phyloP scores from a whole-genome alignment of 2,329 filamentous ascomycete species.

The Cercospora zeae-maydis region DNA sequence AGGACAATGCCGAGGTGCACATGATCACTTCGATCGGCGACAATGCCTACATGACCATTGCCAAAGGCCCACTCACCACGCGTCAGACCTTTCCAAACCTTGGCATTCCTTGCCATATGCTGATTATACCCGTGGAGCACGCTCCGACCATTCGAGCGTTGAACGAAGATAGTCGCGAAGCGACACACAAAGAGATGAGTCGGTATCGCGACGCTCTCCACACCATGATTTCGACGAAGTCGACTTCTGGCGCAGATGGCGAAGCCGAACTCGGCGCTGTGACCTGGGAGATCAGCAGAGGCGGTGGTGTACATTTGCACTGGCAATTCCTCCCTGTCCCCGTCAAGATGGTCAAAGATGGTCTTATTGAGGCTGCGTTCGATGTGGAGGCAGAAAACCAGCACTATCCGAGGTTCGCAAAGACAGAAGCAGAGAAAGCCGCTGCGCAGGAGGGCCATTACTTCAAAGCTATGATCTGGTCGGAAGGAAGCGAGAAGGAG shows the following conservation, averaged over 20 bases:
- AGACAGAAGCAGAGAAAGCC: slow-evolving; percentile 21
- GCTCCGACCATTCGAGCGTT: slow-evolving; percentile 70
- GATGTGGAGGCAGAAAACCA: slow-evolving; percentile 80
- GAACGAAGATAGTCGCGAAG: slow-evolving; percentile 50
- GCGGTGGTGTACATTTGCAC: slow-evolving; percentile 78
- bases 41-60: slow-evolving; percentile 82
- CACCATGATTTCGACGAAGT: slow-evolving; percentile 59
- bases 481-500: slow-evolving; percentile 53
- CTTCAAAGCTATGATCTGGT: slow-evolving; percentile 38
- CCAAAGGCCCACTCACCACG: slow-evolving; percentile 82
- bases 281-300: slow-evolving; percentile 87
- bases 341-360: slow-evolving; percentile 62
- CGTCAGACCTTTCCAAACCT: slow-evolving; percentile 68
- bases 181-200: slow-evolving; percentile 75
- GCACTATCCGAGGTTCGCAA: slow-evolving; percentile 54
- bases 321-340: slow-evolving; percentile 89
- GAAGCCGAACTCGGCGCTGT: slow-evolving; percentile 68
- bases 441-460: slow-evolving; percentile 32
- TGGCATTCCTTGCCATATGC: slow-evolving; percentile 75
- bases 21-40: slow-evolving; percentile 87
- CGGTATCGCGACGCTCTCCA: slow-evolving; percentile 75
- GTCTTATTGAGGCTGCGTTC: slow-evolving; percentile 83
- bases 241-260: slow-evolving; percentile 38
- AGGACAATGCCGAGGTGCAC: slow-evolving; percentile 76
- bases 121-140: slow-evolving; percentile 87